These are phyloP conservation scores for Globisporangium emineosum DNA, from an alignment of 352 stramenopile genomes.

Conservation along the genomic window DNA sequence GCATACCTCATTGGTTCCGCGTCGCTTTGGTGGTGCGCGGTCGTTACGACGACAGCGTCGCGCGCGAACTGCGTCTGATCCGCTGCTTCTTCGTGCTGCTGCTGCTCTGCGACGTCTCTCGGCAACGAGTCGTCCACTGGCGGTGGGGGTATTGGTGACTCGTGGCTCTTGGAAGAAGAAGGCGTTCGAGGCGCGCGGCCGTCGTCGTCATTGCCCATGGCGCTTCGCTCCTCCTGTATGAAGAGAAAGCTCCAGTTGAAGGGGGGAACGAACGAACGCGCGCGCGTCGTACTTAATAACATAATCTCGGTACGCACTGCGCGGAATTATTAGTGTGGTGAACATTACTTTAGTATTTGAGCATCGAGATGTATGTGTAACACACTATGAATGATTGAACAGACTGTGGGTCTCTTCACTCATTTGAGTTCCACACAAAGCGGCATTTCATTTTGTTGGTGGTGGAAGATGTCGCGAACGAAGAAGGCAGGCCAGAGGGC, in stretches of 20 bases:
- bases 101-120: background rate
- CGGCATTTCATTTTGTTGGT: conserved; percentile 3
- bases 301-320: background rate
- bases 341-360: too few relatives aligned
- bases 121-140: background rate
- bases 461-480: conserved; percentile 11
- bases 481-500: conserved; percentile 36
- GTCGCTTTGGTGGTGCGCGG: conserved; percentile 1
- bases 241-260: conserved; percentile 17
- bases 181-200: background rate
- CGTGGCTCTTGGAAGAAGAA: background rate
- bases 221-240: background rate
- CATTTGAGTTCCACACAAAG: background rate
- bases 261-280: conserved; percentile 1
- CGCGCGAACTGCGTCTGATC: background rate
- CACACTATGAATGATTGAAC: background rate
- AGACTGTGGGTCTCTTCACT: background rate
- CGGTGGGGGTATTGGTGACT: background rate
- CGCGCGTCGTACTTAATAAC: background rate
- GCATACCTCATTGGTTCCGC: background rate
- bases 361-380: background rate
- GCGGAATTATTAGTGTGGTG: background rate
- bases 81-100: background rate
- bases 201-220: conserved; percentile 2
- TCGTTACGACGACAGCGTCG: conserved; percentile 1